Evolutionary conservation across 2,329 filamentous ascomycete genomes (phyloP).

Genomic region (Diplodia seriata): DNA sequence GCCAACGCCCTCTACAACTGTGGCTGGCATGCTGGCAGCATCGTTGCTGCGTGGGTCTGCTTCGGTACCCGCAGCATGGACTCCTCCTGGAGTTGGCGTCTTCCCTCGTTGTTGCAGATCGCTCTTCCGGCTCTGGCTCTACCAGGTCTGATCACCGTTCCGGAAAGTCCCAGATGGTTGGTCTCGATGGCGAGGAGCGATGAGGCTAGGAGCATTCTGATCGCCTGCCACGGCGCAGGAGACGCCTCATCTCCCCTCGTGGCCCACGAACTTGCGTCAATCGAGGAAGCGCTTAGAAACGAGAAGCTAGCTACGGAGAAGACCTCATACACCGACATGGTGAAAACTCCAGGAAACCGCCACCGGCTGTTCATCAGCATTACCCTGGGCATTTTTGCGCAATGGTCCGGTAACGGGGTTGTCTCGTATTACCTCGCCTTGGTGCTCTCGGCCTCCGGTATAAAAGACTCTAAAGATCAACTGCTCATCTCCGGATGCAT

Average conservation of each 20-base stretch:
- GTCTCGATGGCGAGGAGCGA: conserved; percentile 53
- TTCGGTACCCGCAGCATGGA: conserved; percentile 53
- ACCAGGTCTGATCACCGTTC: conserved; percentile 53
- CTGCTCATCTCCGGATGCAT: conserved; percentile 56
- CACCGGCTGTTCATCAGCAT: conserved; percentile 61
- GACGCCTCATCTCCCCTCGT: conserved; percentile 54
- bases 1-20: conserved; percentile 47
- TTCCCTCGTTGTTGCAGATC: conserved; percentile 54
- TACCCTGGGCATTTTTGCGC: conserved; percentile 62
- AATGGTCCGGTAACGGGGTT: conserved; percentile 63
- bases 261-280: conserved; percentile 58
- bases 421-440: conserved; percentile 52
- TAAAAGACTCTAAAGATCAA: conserved; percentile 46
- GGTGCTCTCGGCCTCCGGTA: conserved; percentile 45
- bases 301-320: conserved; percentile 58
- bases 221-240: conserved; percentile 61
- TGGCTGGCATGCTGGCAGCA: conserved; percentile 50
- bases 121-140: conserved; percentile 56
- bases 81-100: conserved; percentile 48
- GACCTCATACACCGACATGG: conserved; percentile 53
- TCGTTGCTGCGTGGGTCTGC: conserved; percentile 55
- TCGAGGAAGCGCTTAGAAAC: conserved; percentile 56
- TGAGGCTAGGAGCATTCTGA: conserved; percentile 57
- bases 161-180: conserved; percentile 66
- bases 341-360: conserved; percentile 60